phyloP scores from a whole-genome alignment of 768 basidiomycete genomes.

The Auriculariales sp. region DNA sequence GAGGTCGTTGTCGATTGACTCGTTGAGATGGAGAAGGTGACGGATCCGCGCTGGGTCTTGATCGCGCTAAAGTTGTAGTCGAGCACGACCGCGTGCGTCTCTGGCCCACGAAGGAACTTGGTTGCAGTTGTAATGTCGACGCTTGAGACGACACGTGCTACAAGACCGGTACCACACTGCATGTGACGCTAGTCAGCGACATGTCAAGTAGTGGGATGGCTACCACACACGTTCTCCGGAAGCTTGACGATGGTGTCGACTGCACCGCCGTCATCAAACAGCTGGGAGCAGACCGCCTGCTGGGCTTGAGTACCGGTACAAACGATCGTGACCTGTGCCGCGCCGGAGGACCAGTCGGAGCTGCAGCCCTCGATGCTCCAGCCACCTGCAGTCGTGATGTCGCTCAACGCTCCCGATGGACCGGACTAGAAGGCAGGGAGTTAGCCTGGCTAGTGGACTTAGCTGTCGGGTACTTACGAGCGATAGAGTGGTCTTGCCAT shows the following conservation, averaged over 20 bases:
- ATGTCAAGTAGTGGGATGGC: background rate
- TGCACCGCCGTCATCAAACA: background rate
- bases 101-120: background rate
- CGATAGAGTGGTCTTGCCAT: no score
- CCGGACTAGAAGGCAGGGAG: no score
- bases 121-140: background rate
- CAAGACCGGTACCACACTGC: slow-evolving; percentile 15
- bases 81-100: background rate
- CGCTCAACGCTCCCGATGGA: no score
- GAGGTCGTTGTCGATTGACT: background rate
- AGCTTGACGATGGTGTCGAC: background rate
- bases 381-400: slow-evolving; percentile 31
- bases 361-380: slow-evolving; percentile 37
- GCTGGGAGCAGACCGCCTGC: background rate
- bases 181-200: background rate
- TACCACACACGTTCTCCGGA: background rate
- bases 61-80: background rate
- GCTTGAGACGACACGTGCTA: slow-evolving; percentile 17
- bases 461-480: no score
- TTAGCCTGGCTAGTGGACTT: no score
- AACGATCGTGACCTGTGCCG: slow-evolving; percentile 32
- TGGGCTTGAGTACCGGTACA: slow-evolving; percentile 21
- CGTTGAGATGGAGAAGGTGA: background rate
- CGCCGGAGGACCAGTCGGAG: slow-evolving; percentile 12
- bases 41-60: background rate